Evolutionary conservation across 1,139 yeast genomes (phyloP), one percentile per base, ranked within the genome.

Genomic region (Geotrichum macrosporum): DNA sequence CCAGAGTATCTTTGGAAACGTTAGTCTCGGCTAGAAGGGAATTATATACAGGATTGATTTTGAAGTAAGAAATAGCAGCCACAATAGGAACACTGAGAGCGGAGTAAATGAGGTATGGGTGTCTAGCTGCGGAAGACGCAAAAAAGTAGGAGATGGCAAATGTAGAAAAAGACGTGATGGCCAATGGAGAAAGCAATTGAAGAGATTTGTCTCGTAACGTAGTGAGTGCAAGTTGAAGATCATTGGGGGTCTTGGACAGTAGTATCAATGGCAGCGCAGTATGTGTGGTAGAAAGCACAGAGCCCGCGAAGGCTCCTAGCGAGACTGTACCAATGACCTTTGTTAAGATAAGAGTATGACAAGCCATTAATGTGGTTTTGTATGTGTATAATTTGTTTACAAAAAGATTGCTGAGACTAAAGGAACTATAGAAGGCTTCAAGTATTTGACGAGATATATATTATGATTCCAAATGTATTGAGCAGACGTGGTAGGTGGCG

Each of bases 321-420:
- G 62, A 53, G 13, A 59, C 62, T 15, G 64, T 59, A 9, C 64
- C 64, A 31, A 60, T 48, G 38, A 60, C 58, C 44, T 60, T 60
- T 32, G 63, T 55, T 13, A 57, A 47, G 37, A 59, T 55, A 34
- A 57, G 45, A 15, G 56, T 52, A 39, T 49, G 50, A 12, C 52
- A 31, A 6, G 51, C 56, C 61, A n/a, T n/a, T n/a, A n/a, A 58
- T 57, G 27, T 6, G 6, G 85, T 74, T 85, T 85, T 24, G 10
- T 24, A 24, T 24, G 27, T 8, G 27, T 10, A 8, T 6, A 24
- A 8, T 24, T 6, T 24, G 27, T 8, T 24, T 8, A 8, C 10
- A 8, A 10, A 8, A 10, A 24, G 27, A 10, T 24, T 24, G 10
- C 6, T 8, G 27, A 8, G 27, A 24, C 27, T 24, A 10, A 6